These are phyloP conservation scores for Pichia eremophila DNA, from an alignment of 805 yeast species.

Conservation along the genomic window DNA sequence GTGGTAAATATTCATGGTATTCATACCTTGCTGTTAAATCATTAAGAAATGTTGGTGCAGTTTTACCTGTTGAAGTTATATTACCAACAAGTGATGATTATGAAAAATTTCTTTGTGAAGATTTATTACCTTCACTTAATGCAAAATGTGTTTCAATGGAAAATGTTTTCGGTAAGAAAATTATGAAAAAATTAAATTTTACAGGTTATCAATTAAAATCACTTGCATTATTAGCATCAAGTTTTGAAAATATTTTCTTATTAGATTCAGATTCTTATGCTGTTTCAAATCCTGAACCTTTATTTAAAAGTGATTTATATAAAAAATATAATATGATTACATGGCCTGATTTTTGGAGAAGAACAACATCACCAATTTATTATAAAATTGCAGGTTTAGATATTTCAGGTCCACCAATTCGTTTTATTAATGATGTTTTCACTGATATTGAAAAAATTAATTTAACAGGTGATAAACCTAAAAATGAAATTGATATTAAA, in stretches of 20 bases:
- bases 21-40: slow-evolving; percentile 31
- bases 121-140: slow-evolving; percentile 28
- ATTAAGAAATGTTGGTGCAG: slow-evolving; percentile 33
- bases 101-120: slow-evolving; percentile 24
- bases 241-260: slow-evolving; percentile 38
- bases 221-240: slow-evolving; percentile 38
- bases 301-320: slow-evolving; percentile 39
- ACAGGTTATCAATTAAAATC: slow-evolving; percentile 32
- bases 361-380: slow-evolving; percentile 52
- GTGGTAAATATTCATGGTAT: slow-evolving; percentile 34
- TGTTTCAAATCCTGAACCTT: slow-evolving; percentile 39
- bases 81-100: slow-evolving; percentile 12
- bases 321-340: slow-evolving; percentile 38
- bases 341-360: slow-evolving; percentile 72
- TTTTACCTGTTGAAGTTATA: slow-evolving; percentile 25
- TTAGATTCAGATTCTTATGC: slow-evolving; percentile 41
- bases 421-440: slow-evolving; percentile 24
- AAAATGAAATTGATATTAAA: slow-evolving; percentile 7
- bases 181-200: slow-evolving; percentile 15
- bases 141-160: slow-evolving; percentile 35
- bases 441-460: slow-evolving; percentile 14
- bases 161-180: slow-evolving; percentile 26
- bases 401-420: slow-evolving; percentile 26
- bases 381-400: slow-evolving; percentile 46
- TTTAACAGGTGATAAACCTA: neutral